Percentiles rank a stretch among this genome's conserved stretches.
Conservation (phyloP, 2,329 filamentous ascomycete species). For the Chrysosporium queenslandicum region DNA sequence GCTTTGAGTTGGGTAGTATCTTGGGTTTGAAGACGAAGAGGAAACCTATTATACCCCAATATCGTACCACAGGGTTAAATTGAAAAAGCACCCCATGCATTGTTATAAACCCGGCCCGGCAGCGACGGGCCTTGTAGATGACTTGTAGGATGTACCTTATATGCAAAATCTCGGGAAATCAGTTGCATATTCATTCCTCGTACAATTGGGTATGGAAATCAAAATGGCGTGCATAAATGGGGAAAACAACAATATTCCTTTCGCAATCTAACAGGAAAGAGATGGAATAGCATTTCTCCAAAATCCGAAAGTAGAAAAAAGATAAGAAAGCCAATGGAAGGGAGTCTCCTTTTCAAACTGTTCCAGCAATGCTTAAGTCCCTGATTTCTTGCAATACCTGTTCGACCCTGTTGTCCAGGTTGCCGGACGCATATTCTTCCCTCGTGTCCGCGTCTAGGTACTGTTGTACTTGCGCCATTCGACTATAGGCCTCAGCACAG, state of each 20-base stretch:
- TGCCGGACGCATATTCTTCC: conserved; percentile 89
- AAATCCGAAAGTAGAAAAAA: background rate
- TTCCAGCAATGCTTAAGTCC: conserved; percentile 81
- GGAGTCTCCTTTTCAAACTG: conserved; percentile 40
- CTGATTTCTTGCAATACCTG: conserved; percentile 94
- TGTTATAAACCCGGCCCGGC: no score
- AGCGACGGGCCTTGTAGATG: no score
- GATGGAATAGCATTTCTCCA: background rate
- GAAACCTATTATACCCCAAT: no score
- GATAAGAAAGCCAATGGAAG: background rate
- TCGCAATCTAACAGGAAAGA: background rate
- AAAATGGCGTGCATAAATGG: background rate
- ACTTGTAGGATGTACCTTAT: no score
- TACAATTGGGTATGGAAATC: conserved; percentile 8
- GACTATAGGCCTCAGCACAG: conserved; percentile 91
- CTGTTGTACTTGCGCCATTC: conserved; percentile 99
- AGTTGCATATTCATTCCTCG: background rate
- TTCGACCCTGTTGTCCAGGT: conserved; percentile 84
- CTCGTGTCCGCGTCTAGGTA: conserved; percentile 91
- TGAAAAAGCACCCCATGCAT: no score
- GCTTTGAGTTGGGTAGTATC: no score
- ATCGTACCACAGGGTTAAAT: no score
- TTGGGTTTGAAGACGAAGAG: no score
- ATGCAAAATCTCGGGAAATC: background rate
- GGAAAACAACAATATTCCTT: background rate